A percentile compares a stretch with the other conserved stretches of the same genome.
Conservation (phyloP, 2,329 filamentous ascomycete species). For the Aspergillus terreus region DNA sequence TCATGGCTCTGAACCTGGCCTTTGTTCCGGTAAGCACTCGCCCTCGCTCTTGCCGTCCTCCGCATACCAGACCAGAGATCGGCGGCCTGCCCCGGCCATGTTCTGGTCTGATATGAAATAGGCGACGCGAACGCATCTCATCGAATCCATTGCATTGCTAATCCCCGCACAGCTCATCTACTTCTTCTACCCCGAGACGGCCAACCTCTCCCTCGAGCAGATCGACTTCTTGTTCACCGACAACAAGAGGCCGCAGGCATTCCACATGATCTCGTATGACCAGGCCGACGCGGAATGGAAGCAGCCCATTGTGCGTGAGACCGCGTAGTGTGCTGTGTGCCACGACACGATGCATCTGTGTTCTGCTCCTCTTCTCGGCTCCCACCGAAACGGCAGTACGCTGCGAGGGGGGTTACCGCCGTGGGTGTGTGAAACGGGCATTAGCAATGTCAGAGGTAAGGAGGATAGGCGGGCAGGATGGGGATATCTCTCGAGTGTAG, state of each 20-base stretch:
- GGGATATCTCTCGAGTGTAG: no score
- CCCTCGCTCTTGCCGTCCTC: neutral
- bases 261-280: neutral
- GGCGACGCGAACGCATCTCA: neutral
- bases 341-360: neutral
- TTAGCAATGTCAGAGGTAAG: no score
- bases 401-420: no score
- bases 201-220: constrained; percentile 42
- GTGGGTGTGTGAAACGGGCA: no score
- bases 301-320: neutral
- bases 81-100: neutral
- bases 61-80: neutral
- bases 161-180: constrained; percentile 33
- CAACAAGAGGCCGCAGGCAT: constrained; percentile 3
- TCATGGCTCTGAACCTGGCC: constrained; percentile 32
- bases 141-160: neutral
- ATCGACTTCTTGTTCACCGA: constrained; percentile 41
- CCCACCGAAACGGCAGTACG: neutral
- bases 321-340: neutral
- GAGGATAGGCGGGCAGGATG: no score
- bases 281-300: constrained; percentile 4
- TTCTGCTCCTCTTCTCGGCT: neutral
- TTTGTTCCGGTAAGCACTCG: constrained; percentile 33
- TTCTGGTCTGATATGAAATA: no score
- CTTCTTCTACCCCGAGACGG: constrained; percentile 46